Evolutionary conservation across 768 basidiomycete genomes (phyloP), one percentile per base, ranked within the genome.

Genomic region (Tulasnella sp.): DNA sequence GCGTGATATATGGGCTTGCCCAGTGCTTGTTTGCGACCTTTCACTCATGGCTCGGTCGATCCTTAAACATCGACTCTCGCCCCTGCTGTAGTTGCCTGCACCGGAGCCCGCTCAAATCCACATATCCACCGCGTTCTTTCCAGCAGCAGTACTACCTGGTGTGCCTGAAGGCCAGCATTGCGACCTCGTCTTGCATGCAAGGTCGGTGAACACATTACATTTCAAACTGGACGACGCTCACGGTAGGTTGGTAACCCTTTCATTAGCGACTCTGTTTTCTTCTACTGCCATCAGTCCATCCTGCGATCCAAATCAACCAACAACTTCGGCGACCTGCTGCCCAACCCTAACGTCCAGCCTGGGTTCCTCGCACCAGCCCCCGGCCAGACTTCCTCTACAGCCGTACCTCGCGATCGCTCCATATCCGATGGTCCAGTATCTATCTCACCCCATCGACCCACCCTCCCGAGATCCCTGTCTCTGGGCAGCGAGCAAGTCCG

Each of bases 261-360:
- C 16, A 44, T 22, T 52, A 64, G 62, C 36, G 92, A 94, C 77
- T 84, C 85, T n/a, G 90, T 94, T 41, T 91, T 92, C 80, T 94
- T 94, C 83, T 93, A 93, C 77, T 89, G 89, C 6, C 90, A 93
- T 78, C 81, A 83, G 0, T 81, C 86, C 63, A 77, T 86, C 67
- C 81, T 94, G 41, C 82, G 89, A 41, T 77, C 80, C 3, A 83
- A 82, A 11, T 94, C 92, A 16, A 80, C 82, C 37, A 94, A 92
- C 75, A 80, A 79, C 19, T 92, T 93, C 80, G 83, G 84, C 63
- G 81, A 83, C 5, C 83, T 87, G 47, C 80, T 94, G 11, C 22
- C 36, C 44, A 35, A 34, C 16, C 17, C 16, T 22, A 59, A 16
- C 22, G 32, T 29, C 52, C 52, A 32, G 22, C 6, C 52, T 26